Percentiles rank a stretch among this genome's conserved stretches.
phyloP scores from a whole-genome alignment of 768 basidiomycete genomes.

The Solioccasus polychromus region DNA sequence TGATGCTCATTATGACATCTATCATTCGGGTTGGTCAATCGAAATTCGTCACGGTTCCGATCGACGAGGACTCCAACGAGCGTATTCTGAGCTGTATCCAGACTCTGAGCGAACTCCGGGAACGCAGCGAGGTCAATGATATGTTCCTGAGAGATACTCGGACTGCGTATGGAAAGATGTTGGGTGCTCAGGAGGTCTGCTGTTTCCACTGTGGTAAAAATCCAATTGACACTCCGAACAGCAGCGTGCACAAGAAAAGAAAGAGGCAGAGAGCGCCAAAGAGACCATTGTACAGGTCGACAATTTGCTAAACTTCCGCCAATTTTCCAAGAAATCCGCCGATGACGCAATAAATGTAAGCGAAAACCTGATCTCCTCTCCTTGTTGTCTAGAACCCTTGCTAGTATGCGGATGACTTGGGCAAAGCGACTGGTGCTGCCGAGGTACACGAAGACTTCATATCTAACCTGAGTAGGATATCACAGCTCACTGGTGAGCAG shows the following conservation, averaged over 20 bases:
- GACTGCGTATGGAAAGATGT: constrained; percentile 91
- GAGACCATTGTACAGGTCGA: constrained; percentile 83
- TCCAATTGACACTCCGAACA: constrained; percentile 26
- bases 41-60: constrained; percentile 89
- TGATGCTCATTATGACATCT: constrained; percentile 98
- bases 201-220: background rate
- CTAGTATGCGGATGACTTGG: constrained; percentile 87
- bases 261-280: constrained; percentile 71
- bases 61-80: constrained; percentile 97
- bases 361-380: background rate
- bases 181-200: constrained; percentile 86
- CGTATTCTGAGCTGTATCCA: constrained; percentile 96
- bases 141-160: constrained; percentile 86
- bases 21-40: constrained; percentile 96
- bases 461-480: constrained; percentile 89
- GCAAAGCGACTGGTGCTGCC: constrained; percentile 80
- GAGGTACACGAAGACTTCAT: constrained; percentile 91
- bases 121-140: constrained; percentile 54
- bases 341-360: constrained; percentile 75
- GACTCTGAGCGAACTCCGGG: constrained; percentile 79
- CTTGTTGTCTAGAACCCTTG: background rate
- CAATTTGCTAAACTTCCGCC: constrained; percentile 87
- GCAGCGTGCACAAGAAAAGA: constrained; percentile 92
- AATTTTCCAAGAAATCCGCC: constrained; percentile 89
- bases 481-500: constrained; percentile 83